phyloP scores from a whole-genome alignment of 352 stramenopile genomes.

The Pythium volutum region DNA sequence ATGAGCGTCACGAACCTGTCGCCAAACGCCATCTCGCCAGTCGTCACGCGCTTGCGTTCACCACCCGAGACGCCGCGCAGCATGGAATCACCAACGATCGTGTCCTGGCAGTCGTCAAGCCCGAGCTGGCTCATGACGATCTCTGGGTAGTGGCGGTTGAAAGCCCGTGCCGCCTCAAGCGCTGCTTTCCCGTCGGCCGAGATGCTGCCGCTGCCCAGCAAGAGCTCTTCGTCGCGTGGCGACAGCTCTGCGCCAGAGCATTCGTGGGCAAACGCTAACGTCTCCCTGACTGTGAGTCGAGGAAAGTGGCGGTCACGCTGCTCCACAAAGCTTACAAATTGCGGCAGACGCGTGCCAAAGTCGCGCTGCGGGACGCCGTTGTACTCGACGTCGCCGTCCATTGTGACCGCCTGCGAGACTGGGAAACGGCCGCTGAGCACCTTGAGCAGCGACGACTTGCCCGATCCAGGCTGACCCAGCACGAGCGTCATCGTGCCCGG shows the following conservation, averaged over 20 bases:
- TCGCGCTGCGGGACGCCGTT: conserved; percentile 32
- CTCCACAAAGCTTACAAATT: conserved; percentile 47
- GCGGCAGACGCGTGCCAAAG: conserved; percentile 33
- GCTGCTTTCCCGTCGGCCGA: too few species aligned
- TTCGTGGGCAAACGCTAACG: conserved; percentile 50
- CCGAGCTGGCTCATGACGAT: conserved; percentile 35
- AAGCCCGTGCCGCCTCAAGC: too few species aligned
- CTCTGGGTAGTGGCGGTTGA: conserved; percentile 40
- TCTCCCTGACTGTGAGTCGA: conserved; percentile 41
- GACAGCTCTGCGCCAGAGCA: conserved; percentile 42
- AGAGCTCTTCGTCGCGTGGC: conserved; percentile 23
- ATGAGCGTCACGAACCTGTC: conserved; percentile 61
- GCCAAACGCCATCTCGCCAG: conserved; percentile 75
- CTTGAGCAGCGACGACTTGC: conserved; percentile 56
- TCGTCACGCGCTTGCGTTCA: conserved; percentile 64
- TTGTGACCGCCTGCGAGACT: conserved; percentile 32
- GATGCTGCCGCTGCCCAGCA: conserved; percentile 33
- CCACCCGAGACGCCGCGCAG: conserved; percentile 56
- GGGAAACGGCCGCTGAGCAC: conserved; percentile 44
- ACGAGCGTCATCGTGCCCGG: conserved; percentile 50
- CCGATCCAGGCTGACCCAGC: too few species aligned
- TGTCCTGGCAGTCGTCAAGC: conserved; percentile 40
- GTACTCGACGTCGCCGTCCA: conserved; percentile 43
- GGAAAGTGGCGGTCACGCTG: conserved; percentile 47
- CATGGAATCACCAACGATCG: conserved; percentile 55